A percentile compares a stretch with the other conserved stretches of the same genome.
phyloP scores from a whole-genome alignment of 2,329 filamentous ascomycete species.

The Albophoma yamanashiensis region DNA sequence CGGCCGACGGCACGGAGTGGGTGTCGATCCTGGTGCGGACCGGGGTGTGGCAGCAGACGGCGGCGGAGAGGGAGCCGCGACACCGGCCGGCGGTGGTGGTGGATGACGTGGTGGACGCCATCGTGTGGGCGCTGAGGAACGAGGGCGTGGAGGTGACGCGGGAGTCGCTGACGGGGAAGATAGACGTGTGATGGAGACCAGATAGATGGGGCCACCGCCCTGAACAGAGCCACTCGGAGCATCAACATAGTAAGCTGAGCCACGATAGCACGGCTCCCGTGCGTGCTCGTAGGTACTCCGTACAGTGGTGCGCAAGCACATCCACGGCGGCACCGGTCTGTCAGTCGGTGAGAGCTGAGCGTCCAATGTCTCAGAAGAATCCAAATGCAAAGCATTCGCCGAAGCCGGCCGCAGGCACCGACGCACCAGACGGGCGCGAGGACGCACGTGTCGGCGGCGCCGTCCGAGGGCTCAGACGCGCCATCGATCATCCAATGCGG shows the following conservation, averaged over 20 bases:
- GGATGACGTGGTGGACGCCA: conserved; percentile 65
- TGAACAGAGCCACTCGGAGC: too few relatives aligned
- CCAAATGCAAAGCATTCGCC: neutral
- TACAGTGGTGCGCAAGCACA: too few relatives aligned
- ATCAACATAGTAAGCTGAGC: neutral
- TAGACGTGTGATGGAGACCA: neutral
- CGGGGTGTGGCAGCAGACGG: conserved; percentile 54
- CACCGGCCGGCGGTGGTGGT: conserved; percentile 55
- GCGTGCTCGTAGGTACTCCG: too few relatives aligned
- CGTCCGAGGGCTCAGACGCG: neutral
- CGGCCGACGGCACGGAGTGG: conserved; percentile 62
- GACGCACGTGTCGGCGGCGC: neutral
- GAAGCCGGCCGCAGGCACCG: neutral
- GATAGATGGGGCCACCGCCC: neutral
- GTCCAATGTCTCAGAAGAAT: neutral
- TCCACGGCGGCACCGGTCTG: neutral
- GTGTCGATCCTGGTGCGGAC: conserved; percentile 66
- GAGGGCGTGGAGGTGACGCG: conserved; percentile 31
- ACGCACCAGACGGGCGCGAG: neutral
- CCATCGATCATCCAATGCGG: neutral
- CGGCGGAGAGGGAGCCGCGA: conserved; percentile 36
- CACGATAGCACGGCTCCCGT: too few relatives aligned
- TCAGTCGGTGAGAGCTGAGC: neutral
- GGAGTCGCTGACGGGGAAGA: conserved; percentile 13
- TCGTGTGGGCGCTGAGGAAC: conserved; percentile 61